Conservation (phyloP, 2,329 filamentous ascomycete species). For the Pestalotiopsis sp. region DNA sequence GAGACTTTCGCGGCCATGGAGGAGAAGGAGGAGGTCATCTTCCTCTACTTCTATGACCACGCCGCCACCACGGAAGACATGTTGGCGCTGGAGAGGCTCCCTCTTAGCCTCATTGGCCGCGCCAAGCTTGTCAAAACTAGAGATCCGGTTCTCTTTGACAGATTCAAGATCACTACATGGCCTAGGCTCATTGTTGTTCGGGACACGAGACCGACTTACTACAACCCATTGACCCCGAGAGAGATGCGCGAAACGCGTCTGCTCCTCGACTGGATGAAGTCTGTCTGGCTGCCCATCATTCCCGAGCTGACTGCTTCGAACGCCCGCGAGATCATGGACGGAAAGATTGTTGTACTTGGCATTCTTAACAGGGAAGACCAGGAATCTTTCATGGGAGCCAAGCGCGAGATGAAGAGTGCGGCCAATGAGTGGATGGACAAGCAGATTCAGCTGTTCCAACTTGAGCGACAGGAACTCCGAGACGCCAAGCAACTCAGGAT, state of each 20-base stretch:
- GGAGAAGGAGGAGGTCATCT: constrained; percentile 92
- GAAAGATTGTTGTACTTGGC: constrained; percentile 91
- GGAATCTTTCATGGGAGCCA: constrained; percentile 76
- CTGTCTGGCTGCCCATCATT: constrained; percentile 93
- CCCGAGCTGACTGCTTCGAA: constrained; percentile 92
- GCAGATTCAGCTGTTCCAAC: constrained; percentile 86
- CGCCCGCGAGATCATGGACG: constrained; percentile 91
- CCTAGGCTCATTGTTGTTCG: constrained; percentile 89
- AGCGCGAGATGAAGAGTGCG: constrained; percentile 91
- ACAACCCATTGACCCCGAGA: constrained; percentile 80
- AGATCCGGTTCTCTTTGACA: constrained; percentile 72
- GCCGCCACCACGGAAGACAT: constrained; percentile 95
- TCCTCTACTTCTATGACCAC: constrained; percentile 96
- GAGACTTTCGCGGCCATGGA: constrained; percentile 80
- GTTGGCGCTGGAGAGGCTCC: constrained; percentile 80
- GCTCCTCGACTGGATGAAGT: constrained; percentile 91
- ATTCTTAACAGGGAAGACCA: constrained; percentile 80
- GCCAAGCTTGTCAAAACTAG: constrained; percentile 92
- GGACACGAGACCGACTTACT: constrained; percentile 89
- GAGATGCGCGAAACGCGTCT: constrained; percentile 88
- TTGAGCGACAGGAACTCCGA: constrained; percentile 89
- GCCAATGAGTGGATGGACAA: constrained; percentile 98
- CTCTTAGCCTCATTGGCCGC: constrained; percentile 85
- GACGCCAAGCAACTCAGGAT: constrained; percentile 95
- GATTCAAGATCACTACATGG: constrained; percentile 97